phyloP scores from a whole-genome alignment of 345 rosid species.

The Excoecaria cochinchinensis region DNA sequence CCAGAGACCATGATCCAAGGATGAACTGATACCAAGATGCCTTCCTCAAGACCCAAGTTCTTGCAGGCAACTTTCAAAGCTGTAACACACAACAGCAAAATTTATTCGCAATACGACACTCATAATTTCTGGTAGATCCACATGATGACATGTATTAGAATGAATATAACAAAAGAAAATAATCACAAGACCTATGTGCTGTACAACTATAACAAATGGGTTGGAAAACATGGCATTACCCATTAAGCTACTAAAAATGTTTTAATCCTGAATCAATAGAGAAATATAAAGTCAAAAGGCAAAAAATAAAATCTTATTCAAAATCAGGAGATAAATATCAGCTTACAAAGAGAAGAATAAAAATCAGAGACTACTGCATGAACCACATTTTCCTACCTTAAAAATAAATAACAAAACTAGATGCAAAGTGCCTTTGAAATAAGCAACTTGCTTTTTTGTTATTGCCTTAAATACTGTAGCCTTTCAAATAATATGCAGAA shows the following conservation, averaged over 20 bases:
- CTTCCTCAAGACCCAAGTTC: conserved; percentile 69
- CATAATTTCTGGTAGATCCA: conserved; percentile 34
- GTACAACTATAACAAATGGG: conserved; percentile 11
- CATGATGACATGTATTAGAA: conserved; percentile 28
- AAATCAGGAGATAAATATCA: background rate
- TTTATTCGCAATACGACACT: conserved; percentile 29
- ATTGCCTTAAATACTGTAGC: too few species aligned
- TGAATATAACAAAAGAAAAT: conserved; percentile 6
- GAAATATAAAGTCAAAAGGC: background rate
- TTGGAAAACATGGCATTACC: background rate
- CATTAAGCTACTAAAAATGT: background rate
- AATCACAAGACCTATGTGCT: conserved; percentile 6
- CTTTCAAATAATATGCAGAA: too few species aligned
- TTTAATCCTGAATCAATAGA: background rate
- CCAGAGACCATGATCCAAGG: conserved; percentile 39
- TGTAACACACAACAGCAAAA: conserved; percentile 31
- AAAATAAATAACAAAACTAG: background rate
- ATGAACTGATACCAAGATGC: conserved; percentile 52
- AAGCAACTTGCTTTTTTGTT: too few species aligned
- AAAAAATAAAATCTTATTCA: background rate
- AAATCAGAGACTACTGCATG: background rate
- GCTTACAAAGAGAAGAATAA: background rate
- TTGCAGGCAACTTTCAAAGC: conserved; percentile 64
- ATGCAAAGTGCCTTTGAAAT: too few species aligned
- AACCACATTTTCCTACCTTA: background rate